Base-by-base conservation (phyloP, 2,329 filamentous ascomycete genomes). In the Curvularia eragrostidis region DNA sequence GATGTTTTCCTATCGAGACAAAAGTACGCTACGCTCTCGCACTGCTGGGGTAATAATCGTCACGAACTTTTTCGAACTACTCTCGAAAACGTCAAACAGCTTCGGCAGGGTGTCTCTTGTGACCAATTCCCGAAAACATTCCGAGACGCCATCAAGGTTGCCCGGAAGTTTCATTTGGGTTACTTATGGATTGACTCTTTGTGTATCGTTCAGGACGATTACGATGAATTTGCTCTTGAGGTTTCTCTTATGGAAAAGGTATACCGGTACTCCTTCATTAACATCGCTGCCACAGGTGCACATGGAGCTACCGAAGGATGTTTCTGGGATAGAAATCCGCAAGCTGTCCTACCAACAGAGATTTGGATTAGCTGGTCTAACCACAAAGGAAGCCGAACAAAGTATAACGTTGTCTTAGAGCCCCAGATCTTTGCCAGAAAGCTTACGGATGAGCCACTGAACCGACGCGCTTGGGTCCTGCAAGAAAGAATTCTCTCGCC, bases 401-500 rank as follows among this genome's bases (percentile, higher is more conserved):
- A n/a, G n/a, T 54, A 54, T 26, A 26, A 18, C 12, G 9, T 49
- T 6, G 48, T 42, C 15, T 3, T 46, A n/a, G 46, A 53, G 1
- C 12, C 39, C 3, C 18, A 48, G 5, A 7, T 43, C 5, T 56
- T 48, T 30, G 38, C 52, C 3, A 26, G 18, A 12, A 52, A 52
- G 19, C 26, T 56, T 10, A 39, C 30, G 18, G 26, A 48, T 3
- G 39, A 55, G 13, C 49, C 58, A 19, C 10, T 63, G 7, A 57
- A 59, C 21, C 12, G 24, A 39, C 51, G 59, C 3, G 28, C 18
- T 5, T 62, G 56, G 56, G 34, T 58, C 4, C n/a, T 59, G 9
- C 54, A 64, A 41, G 56, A 70, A 48, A 58, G 65, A 0, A 47
- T 68, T 28, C 61, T 70, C 1, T 54, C 66, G 2, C 64, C 54